phyloP scores from a whole-genome alignment of 1,284 basidiomycete species.

The Amylostereum areolatum region DNA sequence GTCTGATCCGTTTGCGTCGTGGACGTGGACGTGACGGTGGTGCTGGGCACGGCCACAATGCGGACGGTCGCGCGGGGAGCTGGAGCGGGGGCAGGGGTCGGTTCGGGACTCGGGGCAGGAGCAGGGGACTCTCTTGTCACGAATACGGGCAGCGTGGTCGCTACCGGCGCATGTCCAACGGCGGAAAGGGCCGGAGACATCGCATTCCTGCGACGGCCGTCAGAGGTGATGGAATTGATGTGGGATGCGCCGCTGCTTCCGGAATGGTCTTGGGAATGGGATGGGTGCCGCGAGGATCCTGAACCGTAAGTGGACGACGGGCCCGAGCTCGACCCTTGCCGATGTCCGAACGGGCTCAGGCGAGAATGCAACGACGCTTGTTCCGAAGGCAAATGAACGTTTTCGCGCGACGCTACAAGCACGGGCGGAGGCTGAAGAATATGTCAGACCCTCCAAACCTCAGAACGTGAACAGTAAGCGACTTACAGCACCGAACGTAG shows the following conservation, averaged over 20 bases:
- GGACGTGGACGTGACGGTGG: constrained; percentile 21
- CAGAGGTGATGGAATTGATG: constrained; percentile 46
- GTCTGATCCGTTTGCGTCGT: constrained; percentile 17
- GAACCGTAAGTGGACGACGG: constrained; percentile 40
- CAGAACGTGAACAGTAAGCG: constrained; percentile 9
- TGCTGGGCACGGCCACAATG: constrained; percentile 6
- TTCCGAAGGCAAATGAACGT: constrained; percentile 35
- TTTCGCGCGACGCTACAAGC: constrained; percentile 18
- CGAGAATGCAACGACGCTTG: constrained; percentile 56
- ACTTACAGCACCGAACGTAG: constrained; percentile 57
- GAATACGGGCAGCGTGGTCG: constrained; percentile 2
- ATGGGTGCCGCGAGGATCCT: constrained; percentile 43
- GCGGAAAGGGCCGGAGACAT: constrained; percentile 28
- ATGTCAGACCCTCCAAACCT: background rate
- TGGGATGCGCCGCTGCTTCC: constrained; percentile 38
- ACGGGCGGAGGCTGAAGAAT: background rate
- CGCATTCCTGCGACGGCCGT: constrained; percentile 30
- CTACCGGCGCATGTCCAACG: constrained; percentile 14
- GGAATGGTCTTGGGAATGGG: constrained; percentile 30
- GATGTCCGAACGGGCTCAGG: constrained; percentile 36
- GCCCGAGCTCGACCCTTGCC: constrained; percentile 45
- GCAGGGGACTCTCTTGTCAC: background rate
- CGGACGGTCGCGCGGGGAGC: constrained; percentile 10
- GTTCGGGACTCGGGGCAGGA: background rate
- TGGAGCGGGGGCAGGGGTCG: constrained; percentile 5